phyloP scores from a whole-genome alignment of 257 asterid genomes.

The Solanum chiquidenum region DNA sequence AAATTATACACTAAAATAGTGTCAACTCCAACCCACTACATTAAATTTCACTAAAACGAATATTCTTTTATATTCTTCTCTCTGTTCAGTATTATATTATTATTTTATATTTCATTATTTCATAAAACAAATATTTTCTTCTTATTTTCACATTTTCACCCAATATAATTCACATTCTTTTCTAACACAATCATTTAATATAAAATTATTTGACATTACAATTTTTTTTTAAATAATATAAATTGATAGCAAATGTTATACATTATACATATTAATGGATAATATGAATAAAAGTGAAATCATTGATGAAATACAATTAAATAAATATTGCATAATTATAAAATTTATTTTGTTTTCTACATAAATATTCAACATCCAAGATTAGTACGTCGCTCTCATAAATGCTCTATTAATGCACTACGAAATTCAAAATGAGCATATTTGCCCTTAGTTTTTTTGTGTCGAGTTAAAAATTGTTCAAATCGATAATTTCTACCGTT shows the following conservation, averaged over 20 bases:
- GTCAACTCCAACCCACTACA: neutral
- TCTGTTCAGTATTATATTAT: neutral
- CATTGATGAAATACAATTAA: neutral
- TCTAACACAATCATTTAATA: neutral
- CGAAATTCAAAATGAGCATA: neutral
- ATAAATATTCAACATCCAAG: neutral
- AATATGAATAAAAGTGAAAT: neutral
- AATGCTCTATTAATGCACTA: neutral
- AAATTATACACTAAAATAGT: neutral
- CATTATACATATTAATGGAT: neutral
- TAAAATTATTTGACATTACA: no score
- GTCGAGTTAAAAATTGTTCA: neutral
- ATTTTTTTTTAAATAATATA: no score
- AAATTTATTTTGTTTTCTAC: neutral
- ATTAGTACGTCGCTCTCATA: neutral
- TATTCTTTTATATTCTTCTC: neutral
- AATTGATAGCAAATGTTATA: neutral
- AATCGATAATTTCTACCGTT: neutral
- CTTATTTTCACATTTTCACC: neutral
- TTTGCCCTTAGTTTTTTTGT: neutral
- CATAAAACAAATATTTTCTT: no score
- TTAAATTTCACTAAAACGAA: neutral
- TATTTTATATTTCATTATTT: no score
- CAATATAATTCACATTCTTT: neutral
- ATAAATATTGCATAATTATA: no score